Conservation (phyloP, 2,329 filamentous ascomycete species). For the Scopulariopsis brevicaulis region DNA sequence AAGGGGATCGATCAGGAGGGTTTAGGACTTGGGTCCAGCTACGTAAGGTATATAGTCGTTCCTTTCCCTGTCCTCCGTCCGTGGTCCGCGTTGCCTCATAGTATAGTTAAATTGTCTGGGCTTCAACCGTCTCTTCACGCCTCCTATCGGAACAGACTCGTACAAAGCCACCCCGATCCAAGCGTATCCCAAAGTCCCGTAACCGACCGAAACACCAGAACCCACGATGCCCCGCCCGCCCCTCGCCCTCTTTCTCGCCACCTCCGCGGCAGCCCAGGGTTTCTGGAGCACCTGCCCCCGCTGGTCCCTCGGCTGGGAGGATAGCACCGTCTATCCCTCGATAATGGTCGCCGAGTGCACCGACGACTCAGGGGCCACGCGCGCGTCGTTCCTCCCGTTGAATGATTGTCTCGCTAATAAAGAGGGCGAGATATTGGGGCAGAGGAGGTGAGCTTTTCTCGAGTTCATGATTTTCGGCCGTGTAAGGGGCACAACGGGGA, state of each 20-base stretch:
- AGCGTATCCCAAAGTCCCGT: too few species aligned
- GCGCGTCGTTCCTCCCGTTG: neutral
- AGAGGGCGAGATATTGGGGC: neutral
- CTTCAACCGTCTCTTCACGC: too few species aligned
- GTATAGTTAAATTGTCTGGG: neutral
- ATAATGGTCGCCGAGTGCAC: slow-evolving; percentile 2
- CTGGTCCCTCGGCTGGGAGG: slow-evolving; percentile 1
- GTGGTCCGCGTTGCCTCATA: neutral
- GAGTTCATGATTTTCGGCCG: neutral
- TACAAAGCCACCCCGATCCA: neutral
- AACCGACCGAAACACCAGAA: neutral
- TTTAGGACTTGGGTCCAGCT: neutral
- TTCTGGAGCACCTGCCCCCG: slow-evolving; percentile 1
- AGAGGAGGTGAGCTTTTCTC: neutral
- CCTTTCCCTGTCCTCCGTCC: neutral
- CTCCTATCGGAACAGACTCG: too few species aligned
- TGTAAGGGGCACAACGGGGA: too few species aligned
- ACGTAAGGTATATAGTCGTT: neutral
- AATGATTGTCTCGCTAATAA: slow-evolving; percentile 2
- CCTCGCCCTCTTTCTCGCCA: neutral
- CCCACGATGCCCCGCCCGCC: neutral
- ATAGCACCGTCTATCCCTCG: neutral
- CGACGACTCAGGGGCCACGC: neutral
- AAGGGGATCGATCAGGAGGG: neutral
- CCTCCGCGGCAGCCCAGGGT: neutral